Conservation (phyloP, 2,329 filamentous ascomycete species). For the Penicillium sp. region DNA sequence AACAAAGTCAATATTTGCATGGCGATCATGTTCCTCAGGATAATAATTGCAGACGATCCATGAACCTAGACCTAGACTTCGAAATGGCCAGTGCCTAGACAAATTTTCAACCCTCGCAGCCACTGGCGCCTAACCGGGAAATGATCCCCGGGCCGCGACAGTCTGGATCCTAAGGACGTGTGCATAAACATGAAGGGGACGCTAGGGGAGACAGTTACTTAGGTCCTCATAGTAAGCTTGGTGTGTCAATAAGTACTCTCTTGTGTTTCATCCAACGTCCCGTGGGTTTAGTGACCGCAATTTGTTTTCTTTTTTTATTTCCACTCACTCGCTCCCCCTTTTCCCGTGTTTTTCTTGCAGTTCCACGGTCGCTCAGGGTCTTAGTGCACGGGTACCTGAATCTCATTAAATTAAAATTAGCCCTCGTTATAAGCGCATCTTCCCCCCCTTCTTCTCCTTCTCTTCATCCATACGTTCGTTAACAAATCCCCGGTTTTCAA, state of each 20-base stretch:
- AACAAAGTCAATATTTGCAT: neutral
- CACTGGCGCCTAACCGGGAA: conserved; percentile 4
- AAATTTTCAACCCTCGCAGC: conserved; percentile 4
- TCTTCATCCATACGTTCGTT: conserved; percentile 18
- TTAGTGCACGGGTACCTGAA: conserved; percentile 25
- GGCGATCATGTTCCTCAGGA: neutral
- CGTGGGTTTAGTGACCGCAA: neutral
- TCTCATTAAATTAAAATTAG: conserved; percentile 15
- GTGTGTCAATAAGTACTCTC: neutral
- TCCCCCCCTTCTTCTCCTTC: conserved; percentile 6
- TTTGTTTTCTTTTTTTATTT: neutral
- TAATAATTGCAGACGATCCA: neutral
- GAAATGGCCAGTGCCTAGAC: conserved; percentile 4
- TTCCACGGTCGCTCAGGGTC: conserved; percentile 1
- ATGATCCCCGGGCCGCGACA: conserved; percentile 1
- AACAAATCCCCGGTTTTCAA: conserved; percentile 16
- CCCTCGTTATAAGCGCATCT: conserved; percentile 14
- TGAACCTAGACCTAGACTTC: conserved; percentile 6
- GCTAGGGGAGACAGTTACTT: conserved; percentile 2
- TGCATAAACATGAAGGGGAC: neutral
- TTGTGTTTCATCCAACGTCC: neutral
- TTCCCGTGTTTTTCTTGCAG: neutral
- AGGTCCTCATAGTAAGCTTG: neutral
- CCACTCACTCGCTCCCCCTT: conserved; percentile 7
- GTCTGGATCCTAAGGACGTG: conserved; percentile 1